phyloP scores from a whole-genome alignment of 2,329 filamentous ascomycete species.

The Bertia moriformis region DNA sequence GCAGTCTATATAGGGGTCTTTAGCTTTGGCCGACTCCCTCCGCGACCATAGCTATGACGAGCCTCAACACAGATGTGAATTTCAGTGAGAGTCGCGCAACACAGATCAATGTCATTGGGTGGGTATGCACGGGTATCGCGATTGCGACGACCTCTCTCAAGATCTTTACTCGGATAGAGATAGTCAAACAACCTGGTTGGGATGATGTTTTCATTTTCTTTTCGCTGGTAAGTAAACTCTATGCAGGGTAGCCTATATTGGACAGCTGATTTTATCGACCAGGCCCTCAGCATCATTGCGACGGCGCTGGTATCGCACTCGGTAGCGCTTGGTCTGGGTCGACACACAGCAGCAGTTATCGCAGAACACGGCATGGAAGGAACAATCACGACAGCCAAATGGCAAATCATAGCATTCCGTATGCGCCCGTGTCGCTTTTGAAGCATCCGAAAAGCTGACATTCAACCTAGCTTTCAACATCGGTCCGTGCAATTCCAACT shows the following conservation, averaged over 20 bases:
- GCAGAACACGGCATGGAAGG: constrained; percentile 9
- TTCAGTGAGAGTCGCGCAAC: constrained; percentile 7
- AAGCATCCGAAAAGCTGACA: background rate
- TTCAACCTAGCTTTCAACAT: constrained; percentile 5
- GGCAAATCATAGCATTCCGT: constrained; percentile 12
- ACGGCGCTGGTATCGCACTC: constrained; percentile 10
- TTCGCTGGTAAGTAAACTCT: constrained; percentile 9
- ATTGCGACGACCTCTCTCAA: constrained; percentile 9
- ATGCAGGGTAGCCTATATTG: too few species aligned
- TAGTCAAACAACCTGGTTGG: constrained; percentile 10
- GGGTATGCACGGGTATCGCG: constrained; percentile 10
- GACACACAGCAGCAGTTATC: constrained; percentile 11
- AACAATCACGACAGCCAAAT: constrained; percentile 6
- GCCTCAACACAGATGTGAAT: constrained; percentile 6
- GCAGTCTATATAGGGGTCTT: too few species aligned
- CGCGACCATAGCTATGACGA: too few species aligned
- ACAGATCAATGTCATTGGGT: constrained; percentile 9
- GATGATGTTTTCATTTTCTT: constrained; percentile 14
- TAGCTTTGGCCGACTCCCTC: too few species aligned
- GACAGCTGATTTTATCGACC: too few species aligned
- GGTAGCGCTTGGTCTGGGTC: constrained; percentile 9
- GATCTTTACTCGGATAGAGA: constrained; percentile 7
- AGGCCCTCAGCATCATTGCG: constrained; percentile 12
- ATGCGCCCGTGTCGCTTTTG: too few species aligned
- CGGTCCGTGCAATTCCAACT: background rate